Conservation (phyloP, 768 basidiomycete genomes). For the Lentinus tigrinus region DNA sequence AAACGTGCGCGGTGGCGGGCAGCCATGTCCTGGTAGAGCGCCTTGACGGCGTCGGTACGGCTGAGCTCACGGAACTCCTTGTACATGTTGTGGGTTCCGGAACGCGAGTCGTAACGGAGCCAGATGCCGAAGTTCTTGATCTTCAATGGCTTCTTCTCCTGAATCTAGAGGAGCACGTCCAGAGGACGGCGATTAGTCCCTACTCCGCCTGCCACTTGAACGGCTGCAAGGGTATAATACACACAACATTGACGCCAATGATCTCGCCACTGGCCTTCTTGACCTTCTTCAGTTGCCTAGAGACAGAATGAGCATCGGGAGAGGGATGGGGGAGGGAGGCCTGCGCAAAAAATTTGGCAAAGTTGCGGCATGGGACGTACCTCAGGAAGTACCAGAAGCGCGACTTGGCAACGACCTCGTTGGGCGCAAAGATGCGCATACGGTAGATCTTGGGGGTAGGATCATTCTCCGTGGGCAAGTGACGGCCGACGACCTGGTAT, state of each 20-base stretch:
- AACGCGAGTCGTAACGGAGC: slow-evolving; percentile 99
- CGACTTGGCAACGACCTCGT: slow-evolving; percentile 98
- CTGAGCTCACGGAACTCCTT: slow-evolving; percentile 97
- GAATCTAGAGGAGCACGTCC: slow-evolving; percentile 62
- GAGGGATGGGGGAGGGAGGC: not conserved
- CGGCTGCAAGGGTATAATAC: slow-evolving; percentile 64
- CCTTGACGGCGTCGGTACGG: slow-evolving; percentile 93
- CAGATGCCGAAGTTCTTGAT: slow-evolving; percentile 99
- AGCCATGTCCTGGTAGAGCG: slow-evolving; percentile 99
- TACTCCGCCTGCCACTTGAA: slow-evolving; percentile 88
- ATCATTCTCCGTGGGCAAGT: slow-evolving; percentile 90
- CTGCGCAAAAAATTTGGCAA: not conserved
- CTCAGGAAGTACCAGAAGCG: slow-evolving; percentile 99
- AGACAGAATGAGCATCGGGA: not conserved
- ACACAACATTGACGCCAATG: slow-evolving; percentile 94
- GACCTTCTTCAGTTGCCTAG: slow-evolving; percentile 94
- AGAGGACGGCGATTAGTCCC: slow-evolving; percentile 37
- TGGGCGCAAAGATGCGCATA: slow-evolving; percentile 99
- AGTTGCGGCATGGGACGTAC: slow-evolving; percentile 39
- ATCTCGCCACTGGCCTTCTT: slow-evolving; percentile 99
- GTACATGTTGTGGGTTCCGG: slow-evolving; percentile 99
- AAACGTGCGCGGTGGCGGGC: slow-evolving; percentile 98
- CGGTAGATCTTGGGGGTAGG: slow-evolving; percentile 98
- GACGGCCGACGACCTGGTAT: slow-evolving; percentile 97
- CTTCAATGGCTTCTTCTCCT: slow-evolving; percentile 96